Percentiles rank a stretch among this genome's conserved stretches.
phyloP scores from a whole-genome alignment of 805 yeast species.

The Wickerhamiella spandovensis region DNA sequence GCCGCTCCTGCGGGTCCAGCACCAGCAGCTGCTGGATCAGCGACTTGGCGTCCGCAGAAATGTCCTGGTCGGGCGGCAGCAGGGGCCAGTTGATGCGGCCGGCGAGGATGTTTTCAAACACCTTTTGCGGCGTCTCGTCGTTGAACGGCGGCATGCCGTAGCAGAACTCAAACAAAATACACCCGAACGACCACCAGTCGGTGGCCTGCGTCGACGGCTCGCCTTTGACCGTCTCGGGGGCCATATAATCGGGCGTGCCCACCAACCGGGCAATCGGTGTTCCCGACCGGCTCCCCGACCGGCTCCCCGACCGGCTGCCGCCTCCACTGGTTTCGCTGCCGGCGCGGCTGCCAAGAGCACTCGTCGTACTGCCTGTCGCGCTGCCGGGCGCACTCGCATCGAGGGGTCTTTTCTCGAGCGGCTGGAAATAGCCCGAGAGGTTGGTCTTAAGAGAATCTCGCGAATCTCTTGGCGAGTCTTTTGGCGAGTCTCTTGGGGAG shows the following conservation, averaged over 20 bases:
- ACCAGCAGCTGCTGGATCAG: slow-evolving; percentile 50
- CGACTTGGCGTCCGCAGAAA: slow-evolving; percentile 59
- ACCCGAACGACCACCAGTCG: slow-evolving; percentile 99
- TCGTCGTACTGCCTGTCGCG: slow-evolving; percentile 1
- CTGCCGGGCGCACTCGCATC: background rate
- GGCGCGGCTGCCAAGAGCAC: background rate
- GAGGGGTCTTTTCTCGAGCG: background rate
- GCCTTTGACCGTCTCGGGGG: slow-evolving; percentile 91
- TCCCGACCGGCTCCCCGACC: background rate
- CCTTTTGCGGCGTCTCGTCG: slow-evolving; percentile 62
- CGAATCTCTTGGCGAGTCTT: background rate
- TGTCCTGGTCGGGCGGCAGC: slow-evolving; percentile 29
- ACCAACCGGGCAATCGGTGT: slow-evolving; percentile 43
- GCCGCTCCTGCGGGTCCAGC: slow-evolving; percentile 49
- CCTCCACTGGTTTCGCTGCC: slow-evolving; percentile 5
- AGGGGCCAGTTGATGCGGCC: slow-evolving; percentile 80
- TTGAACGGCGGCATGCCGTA: slow-evolving; percentile 95
- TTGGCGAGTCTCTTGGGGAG: background rate
- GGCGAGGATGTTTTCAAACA: slow-evolving; percentile 65
- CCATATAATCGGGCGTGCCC: slow-evolving; percentile 95
- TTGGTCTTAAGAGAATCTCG: no score
- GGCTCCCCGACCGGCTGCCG: slow-evolving; percentile 2
- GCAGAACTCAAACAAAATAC: slow-evolving; percentile 81
- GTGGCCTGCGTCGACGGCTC: slow-evolving; percentile 67
- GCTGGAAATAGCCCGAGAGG: background rate